Evolutionary conservation across 2,329 filamentous ascomycete genomes (phyloP), one percentile per base, ranked within the genome.

Genomic region (Clarireedia hainanense): DNA sequence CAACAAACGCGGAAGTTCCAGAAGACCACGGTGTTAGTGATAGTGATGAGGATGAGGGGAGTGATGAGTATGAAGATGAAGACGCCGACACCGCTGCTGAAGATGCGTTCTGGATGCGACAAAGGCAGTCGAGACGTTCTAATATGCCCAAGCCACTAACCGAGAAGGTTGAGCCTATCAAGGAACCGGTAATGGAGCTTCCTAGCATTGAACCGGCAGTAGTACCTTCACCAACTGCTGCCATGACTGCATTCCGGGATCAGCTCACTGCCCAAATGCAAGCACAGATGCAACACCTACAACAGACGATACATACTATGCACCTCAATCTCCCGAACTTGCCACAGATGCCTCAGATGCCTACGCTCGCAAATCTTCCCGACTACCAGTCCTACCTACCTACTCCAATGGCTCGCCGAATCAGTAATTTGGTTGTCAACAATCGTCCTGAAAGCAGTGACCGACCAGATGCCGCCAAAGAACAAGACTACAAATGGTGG

Each of bases 361-460:
- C 63, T n/a, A 77, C 78, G 39, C 83, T 87, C 73, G 80, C 82
- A 1, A 73, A 79, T 59, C 72, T 89, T 55, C 83, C 85, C 10
- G 84, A 86, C 62, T 91, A 91, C 67, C 88, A 91, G 68, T 81
- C 81, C 1, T 83, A 87, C 67, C 67, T 83, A 17, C 77, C 76
- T 60, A 69, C 74, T 15, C 82, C 82, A 2, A 83, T 88, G 70
- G 82, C 88, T 73, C 83, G 85, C 60, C 81, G 85, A 51, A 85
- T 91, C 61, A 86, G 83, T 57, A 85, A 86, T 47, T 72, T 90
- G 36, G 84, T 91, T 84, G 65, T 74, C 74, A 52, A 78, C 72
- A 20, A 75, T 2, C 71, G 76, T 5, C 63, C 63, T 36, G 67
- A 71, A 17, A 47, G 50, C 14, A 24, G 26, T 6, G 30, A 46